These are phyloP conservation scores for Shiraia bambusicola DNA, from an alignment of 2,329 filamentous ascomycete species.

Conservation along the genomic window DNA sequence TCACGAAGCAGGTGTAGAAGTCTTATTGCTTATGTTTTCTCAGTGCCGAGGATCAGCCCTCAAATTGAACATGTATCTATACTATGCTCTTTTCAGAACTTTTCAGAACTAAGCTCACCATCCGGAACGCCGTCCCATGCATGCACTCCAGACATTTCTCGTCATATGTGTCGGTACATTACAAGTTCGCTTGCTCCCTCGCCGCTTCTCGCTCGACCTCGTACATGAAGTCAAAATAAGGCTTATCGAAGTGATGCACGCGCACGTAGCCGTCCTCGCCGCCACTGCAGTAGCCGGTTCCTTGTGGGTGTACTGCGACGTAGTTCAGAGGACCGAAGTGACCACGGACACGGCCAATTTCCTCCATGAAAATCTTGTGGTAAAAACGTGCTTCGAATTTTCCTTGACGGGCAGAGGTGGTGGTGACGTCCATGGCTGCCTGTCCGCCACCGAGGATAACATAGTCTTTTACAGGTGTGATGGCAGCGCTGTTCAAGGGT, in stretches of 20 bases:
- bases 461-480: constrained; percentile 94
- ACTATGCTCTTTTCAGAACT: constrained; percentile 21
- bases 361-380: constrained; percentile 99
- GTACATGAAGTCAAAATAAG: constrained; percentile 98
- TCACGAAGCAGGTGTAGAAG: constrained; percentile 1
- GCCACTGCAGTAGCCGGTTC: constrained; percentile 89
- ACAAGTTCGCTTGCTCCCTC: constrained; percentile 42
- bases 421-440: constrained; percentile 96
- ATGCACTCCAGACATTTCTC: constrained; percentile 30
- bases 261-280: constrained; percentile 98
- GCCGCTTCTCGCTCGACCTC: constrained; percentile 84
- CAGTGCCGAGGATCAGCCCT: constrained; percentile 4
- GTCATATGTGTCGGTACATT: constrained; percentile 19
- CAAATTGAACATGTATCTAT: constrained; percentile 15
- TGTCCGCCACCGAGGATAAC: constrained; percentile 98
- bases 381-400: constrained; percentile 99
- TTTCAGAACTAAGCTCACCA: constrained; percentile 25
- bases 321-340: constrained; percentile 98
- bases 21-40: neutral
- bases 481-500: constrained; percentile 90
- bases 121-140: constrained; percentile 44
- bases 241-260: constrained; percentile 97
- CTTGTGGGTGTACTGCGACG: constrained; percentile 87
- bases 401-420: constrained; percentile 88
- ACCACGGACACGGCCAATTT: constrained; percentile 93